Base-by-base conservation (phyloP, 257 asterid species). In the Jacaranda mimosifolia region DNA sequence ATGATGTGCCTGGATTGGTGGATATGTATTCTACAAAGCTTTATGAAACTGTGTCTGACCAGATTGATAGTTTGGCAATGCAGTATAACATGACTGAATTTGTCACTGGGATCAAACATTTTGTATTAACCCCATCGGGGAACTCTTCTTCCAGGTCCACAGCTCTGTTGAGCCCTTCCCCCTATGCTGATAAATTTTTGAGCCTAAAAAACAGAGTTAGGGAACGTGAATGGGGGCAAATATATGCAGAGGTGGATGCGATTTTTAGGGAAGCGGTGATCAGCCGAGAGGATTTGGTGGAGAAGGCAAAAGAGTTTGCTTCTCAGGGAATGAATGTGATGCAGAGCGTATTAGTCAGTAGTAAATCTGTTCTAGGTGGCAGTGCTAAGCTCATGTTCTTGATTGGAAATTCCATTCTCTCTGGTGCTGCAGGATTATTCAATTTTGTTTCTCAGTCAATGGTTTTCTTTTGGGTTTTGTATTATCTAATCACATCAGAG, bases 81-180 rank as follows among this genome's bases (percentile, higher is more conserved):
- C 97, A 93, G 84, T 96, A 96, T 80, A 93, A 96, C 55, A 81
- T 96, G 92, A 88, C 99, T 3, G 98, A 96, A 62, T 85, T 96
- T 39, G 97, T 90, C 0, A 51, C 80, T 1, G 98, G 97, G 26
- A 76, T 96, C 63, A 96, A 83, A 58, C 97, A 96, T 51, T 96
- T 91, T 73, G 91, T 90, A 18, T 84, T 86, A 53, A 72, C 83
- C 9, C 80, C 89, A 0, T 71, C 91, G 0, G 86, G 49, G 42
- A 89, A 91, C 83, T 73, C 93, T 18, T 81, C 96, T 14, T 80
- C 82, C 12, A 87, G 48, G 45, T 85, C 96, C 70, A 78, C 91
- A 0, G 91, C 88, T 26, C 35, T 91, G 72, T 81, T 85, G 83
- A 80, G 81, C 77, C 94, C 96, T 15, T 93, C 98, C 32, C 96